Evolutionary conservation across 306 rosid genomes (phyloP).

Genomic region (Potentilla sterilis): DNA sequence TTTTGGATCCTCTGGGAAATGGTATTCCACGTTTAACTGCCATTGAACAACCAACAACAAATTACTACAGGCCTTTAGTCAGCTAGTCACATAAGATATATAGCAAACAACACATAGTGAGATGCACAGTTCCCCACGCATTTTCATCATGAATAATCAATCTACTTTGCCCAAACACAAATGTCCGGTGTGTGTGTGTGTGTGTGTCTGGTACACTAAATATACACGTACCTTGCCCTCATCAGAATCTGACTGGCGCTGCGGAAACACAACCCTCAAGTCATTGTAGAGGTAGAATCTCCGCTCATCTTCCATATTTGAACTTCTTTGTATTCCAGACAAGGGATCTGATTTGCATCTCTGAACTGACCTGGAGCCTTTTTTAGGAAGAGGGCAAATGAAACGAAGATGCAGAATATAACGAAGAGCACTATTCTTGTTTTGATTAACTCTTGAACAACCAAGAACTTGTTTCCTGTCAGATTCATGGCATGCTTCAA

Average conservation of each 20-base stretch:
- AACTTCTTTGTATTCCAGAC: conserved; percentile 49
- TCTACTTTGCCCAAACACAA: neutral
- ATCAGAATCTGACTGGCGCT: conserved; percentile 91
- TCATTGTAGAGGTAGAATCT: conserved; percentile 90
- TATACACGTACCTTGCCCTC: conserved; percentile 88
- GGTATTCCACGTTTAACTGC: conserved; percentile 95
- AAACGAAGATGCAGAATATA: conserved; percentile 97
- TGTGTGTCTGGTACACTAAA: neutral
- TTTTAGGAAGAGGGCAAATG: conserved; percentile 70
- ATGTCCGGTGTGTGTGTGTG: neutral
- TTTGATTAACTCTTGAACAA: conserved; percentile 59
- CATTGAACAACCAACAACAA: conserved; percentile 28
- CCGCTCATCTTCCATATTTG: conserved; percentile 53
- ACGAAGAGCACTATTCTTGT: conserved; percentile 61
- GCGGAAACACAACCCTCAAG: conserved; percentile 90
- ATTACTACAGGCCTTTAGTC: conserved; percentile 19
- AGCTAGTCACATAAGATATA: neutral
- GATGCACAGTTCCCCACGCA: neutral
- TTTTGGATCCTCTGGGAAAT: conserved; percentile 95
- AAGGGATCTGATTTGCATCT: conserved; percentile 43
- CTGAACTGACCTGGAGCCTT: conserved; percentile 43
- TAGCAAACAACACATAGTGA: neutral
- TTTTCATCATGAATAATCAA: neutral
- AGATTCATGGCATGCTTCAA: conserved; percentile 47
- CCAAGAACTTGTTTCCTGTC: conserved; percentile 39